phyloP scores from a whole-genome alignment of 2,329 filamentous ascomycete genomes.

The Neonectria punicea region DNA sequence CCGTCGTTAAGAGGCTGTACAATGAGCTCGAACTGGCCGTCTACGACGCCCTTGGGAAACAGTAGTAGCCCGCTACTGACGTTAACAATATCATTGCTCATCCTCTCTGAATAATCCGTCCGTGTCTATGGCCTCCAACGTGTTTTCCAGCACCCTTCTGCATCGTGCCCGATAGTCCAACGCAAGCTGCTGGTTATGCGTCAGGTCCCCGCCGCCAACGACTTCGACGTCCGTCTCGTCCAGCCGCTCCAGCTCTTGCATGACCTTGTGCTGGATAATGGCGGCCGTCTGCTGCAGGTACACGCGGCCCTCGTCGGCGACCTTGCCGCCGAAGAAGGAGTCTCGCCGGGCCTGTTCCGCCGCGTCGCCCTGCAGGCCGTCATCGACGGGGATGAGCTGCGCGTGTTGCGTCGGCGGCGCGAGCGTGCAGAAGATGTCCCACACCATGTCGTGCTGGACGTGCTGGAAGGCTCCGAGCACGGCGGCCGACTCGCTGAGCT shows the following conservation, averaged over 20 bases:
- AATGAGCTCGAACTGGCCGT: constrained; percentile 53
- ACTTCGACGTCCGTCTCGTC: constrained; percentile 58
- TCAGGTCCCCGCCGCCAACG: constrained; percentile 54
- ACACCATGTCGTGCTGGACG: constrained; percentile 64
- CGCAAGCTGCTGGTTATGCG: constrained; percentile 59
- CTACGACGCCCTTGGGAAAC: constrained; percentile 43
- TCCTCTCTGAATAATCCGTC: constrained; percentile 44
- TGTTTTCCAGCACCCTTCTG: constrained; percentile 57
- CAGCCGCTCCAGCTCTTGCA: constrained; percentile 57
- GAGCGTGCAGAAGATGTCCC: constrained; percentile 58
- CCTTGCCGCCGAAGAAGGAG: constrained; percentile 46
- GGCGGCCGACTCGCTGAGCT: constrained; percentile 39
- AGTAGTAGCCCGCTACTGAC: not conserved
- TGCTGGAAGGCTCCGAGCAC: constrained; percentile 57
- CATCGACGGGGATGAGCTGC: constrained; percentile 41
- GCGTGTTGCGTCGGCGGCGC: constrained; percentile 47
- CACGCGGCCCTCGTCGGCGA: constrained; percentile 41
- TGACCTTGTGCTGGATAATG: constrained; percentile 57
- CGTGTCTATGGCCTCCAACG: constrained; percentile 52
- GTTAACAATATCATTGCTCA: constrained; percentile 13
- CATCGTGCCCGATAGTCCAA: constrained; percentile 61
- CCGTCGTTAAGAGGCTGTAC: constrained; percentile 48
- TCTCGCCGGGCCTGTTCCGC: constrained; percentile 42
- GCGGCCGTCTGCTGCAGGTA: constrained; percentile 50
- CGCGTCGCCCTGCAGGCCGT: constrained; percentile 35